Evolutionary conservation across 2,329 filamentous ascomycete genomes (phyloP).

Genomic region (Colletotrichum cereale): DNA sequence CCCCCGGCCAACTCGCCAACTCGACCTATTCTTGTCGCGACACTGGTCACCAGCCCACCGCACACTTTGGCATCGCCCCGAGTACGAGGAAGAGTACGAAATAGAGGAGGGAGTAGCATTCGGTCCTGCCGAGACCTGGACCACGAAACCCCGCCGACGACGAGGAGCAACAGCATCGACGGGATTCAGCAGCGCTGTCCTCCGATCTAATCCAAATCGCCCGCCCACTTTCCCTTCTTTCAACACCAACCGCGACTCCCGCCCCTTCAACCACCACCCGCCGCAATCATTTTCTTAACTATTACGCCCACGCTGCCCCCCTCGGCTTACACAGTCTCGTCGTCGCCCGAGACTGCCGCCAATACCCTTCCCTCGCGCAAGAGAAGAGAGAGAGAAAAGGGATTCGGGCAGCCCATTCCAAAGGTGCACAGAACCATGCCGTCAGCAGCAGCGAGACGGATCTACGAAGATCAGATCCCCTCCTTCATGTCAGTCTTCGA

Average conservation of each 20-base stretch:
- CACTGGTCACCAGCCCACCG: constrained; percentile 27
- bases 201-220: constrained; percentile 43
- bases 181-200: constrained; percentile 69
- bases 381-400: constrained; percentile 41
- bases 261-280: constrained; percentile 34
- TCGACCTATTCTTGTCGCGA: constrained; percentile 26
- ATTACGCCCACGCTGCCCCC: constrained; percentile 31
- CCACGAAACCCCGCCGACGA: constrained; percentile 29
- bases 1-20: constrained; percentile 16
- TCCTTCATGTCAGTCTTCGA: constrained; percentile 83
- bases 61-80: constrained; percentile 13
- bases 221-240: constrained; percentile 38
- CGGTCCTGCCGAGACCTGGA: constrained; percentile 26
- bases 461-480: constrained; percentile 79
- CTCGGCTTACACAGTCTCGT: constrained; percentile 34
- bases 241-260: constrained; percentile 8
- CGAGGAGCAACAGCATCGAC: constrained; percentile 38
- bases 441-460: constrained; percentile 70
- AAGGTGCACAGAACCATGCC: constrained; percentile 62
- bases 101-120: constrained; percentile 8
- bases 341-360: constrained; percentile 38
- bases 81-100: constrained; percentile 33
- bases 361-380: constrained; percentile 39
- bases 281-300: constrained; percentile 39
- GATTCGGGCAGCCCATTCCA: constrained; percentile 35